Evolutionary conservation across 2,329 filamentous ascomycete genomes (phyloP), one percentile per base, ranked within the genome.

Genomic region (Ascochyta fabae): DNA sequence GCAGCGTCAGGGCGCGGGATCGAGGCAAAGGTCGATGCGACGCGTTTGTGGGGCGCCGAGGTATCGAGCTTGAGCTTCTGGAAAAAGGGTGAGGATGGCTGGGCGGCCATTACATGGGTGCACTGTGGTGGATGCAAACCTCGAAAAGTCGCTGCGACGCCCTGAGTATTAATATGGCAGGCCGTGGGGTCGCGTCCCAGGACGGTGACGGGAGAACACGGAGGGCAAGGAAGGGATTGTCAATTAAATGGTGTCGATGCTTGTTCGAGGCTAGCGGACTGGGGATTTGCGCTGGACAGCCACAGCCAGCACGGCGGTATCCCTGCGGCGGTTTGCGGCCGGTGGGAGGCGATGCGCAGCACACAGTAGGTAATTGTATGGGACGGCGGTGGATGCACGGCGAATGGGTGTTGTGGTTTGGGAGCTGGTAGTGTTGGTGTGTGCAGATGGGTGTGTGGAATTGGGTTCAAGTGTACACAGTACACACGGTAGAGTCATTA

Each of bases 61-160:
- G 72, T 77, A 59, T 77, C 69, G 69, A 77, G 66, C 62, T 71
- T 75, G 63, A 77, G 74, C 64, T 77, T 77, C 69, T 74, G 74
- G 69, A 77, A 77, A 64, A 61, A 66, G 62, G 75, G 73, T 73
- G 73, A 73, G 69, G 71, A 71, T 62, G 69, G 69, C 66, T 61
- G 62, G 56, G 73, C 71, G 70, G 74, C 75, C 74, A 77, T 77
- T 70, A 66, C 66, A 64, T 61, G 62, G 64, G 65, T 65, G 68
- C 58, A 72, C 66, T 63, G 66, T 74, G 67, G 57, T 74, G 67
- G 57, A 59, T 63, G 68, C 70, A 70, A 69, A 71, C 71, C 71
- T 72, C 67, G 41, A 58, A 45, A 48, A 29, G 15, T 50, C 45
- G 61, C 48, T 40, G 54, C 54, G 53, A 48, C 48, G 43, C 22